Evolutionary conservation across 2,329 filamentous ascomycete species (phyloP).

Genomic region (Ceratocystis huliohia): DNA sequence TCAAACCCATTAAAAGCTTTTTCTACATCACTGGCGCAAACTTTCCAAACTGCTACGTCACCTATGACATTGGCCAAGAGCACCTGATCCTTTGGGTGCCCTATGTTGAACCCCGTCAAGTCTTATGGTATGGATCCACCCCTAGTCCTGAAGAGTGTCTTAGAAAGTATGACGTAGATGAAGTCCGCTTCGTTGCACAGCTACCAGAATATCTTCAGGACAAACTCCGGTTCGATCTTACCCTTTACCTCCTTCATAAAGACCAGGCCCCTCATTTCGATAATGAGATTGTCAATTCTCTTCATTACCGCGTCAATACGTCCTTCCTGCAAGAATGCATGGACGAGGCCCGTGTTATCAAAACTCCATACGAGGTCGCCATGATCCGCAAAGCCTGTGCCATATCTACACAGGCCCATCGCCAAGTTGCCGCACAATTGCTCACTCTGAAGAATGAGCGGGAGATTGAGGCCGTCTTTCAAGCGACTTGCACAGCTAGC

Average conservation of each 20-base stretch:
- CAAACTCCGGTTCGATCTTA: constrained; percentile 27
- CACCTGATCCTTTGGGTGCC: constrained; percentile 62
- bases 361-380: constrained; percentile 73
- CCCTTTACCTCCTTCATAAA: constrained; percentile 36
- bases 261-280: constrained; percentile 31
- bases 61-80: constrained; percentile 47
- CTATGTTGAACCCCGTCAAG: constrained; percentile 46
- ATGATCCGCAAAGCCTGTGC: constrained; percentile 70
- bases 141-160: constrained; percentile 50
- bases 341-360: constrained; percentile 67
- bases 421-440: constrained; percentile 54
- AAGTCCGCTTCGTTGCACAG: constrained; percentile 49
- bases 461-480: constrained; percentile 69
- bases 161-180: constrained; percentile 54
- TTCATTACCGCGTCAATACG: constrained; percentile 35
- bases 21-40: constrained; percentile 45
- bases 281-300: constrained; percentile 29
- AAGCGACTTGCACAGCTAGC: constrained; percentile 55
- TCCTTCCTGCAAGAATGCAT: constrained; percentile 54
- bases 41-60: constrained; percentile 42
- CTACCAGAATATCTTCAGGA: constrained; percentile 36
- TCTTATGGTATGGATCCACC: constrained; percentile 52
- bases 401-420: constrained; percentile 67
- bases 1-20: constrained; percentile 33
- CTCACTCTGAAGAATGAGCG: constrained; percentile 59